Percentiles rank a stretch among this genome's conserved stretches.
Evolutionary conservation across 108 stramenopile species (phyloP).

Genomic region (Halocafeteria seosinensis): DNA sequence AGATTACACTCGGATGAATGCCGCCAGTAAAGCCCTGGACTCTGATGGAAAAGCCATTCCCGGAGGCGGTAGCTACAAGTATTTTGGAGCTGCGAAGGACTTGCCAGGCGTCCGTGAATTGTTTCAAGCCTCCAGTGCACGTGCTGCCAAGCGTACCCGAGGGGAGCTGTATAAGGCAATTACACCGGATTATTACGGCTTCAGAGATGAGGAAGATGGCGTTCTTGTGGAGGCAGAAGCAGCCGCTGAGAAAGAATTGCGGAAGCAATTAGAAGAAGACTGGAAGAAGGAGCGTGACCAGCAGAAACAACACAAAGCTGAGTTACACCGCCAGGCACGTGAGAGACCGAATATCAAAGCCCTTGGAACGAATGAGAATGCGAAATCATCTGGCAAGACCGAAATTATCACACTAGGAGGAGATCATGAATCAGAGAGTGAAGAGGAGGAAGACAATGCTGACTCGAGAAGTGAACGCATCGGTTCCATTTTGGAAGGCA

Average conservation of each 20-base stretch:
- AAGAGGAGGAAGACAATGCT: too few species aligned
- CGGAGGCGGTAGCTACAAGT: slow-evolving; percentile 58
- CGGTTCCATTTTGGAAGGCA: too few species aligned
- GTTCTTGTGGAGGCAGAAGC: neutral
- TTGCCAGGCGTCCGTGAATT: slow-evolving; percentile 78
- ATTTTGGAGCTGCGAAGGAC: slow-evolving; percentile 81
- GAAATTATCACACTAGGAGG: neutral
- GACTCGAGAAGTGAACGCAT: too few species aligned
- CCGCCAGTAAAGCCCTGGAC: too few species aligned
- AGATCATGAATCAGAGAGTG: neutral
- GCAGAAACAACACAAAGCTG: neutral
- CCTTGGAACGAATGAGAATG: too few species aligned
- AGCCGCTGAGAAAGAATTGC: neutral
- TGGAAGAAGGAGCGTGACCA: neutral
- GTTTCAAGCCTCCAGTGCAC: slow-evolving; percentile 34
- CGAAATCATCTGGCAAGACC: too few species aligned
- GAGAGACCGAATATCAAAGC: too few species aligned
- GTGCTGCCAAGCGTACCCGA: slow-evolving; percentile 28
- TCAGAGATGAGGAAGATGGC: slow-evolving; percentile 64
- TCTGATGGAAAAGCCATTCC: slow-evolving; percentile 49
- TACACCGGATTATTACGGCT: slow-evolving; percentile 80
- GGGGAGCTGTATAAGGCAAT: slow-evolving; percentile 60
- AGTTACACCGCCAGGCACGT: neutral
- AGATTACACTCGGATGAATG: slow-evolving; percentile 52
- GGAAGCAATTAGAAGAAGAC: neutral